phyloP scores from a whole-genome alignment of 2,329 filamentous ascomycete genomes.

The Chalaropsis ovoidea region DNA sequence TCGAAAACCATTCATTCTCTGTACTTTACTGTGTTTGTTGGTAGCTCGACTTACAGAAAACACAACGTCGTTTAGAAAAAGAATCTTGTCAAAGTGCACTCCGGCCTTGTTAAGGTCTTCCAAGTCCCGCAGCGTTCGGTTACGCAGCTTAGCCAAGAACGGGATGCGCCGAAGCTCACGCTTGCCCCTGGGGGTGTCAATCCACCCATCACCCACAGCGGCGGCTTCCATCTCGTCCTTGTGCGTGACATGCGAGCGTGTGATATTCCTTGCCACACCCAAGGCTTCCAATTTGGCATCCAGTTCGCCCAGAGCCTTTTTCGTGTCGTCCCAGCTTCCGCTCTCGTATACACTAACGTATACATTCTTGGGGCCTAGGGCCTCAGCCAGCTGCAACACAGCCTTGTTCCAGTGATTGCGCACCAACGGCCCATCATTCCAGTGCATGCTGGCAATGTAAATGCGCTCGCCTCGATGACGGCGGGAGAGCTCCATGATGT shows the following conservation, averaged over 20 bases:
- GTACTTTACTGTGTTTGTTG: too few species aligned
- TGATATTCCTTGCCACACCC: constrained; percentile 46
- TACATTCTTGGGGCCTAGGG: constrained; percentile 53
- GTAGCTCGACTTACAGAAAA: constrained; percentile 40
- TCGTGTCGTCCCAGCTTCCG: constrained; percentile 59
- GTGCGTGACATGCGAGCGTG: constrained; percentile 50
- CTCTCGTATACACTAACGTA: constrained; percentile 59
- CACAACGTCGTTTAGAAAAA: constrained; percentile 55
- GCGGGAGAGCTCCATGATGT: constrained; percentile 22
- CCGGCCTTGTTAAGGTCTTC: constrained; percentile 42
- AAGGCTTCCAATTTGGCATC: constrained; percentile 44
- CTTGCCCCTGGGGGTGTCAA: constrained; percentile 45
- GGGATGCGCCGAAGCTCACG: constrained; percentile 56
- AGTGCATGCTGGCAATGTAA: constrained; percentile 60
- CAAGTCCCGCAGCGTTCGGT: constrained; percentile 52
- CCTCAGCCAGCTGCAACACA: constrained; percentile 46
- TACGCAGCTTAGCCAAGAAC: constrained; percentile 55
- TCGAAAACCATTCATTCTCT: not conserved
- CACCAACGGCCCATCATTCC: constrained; percentile 54
- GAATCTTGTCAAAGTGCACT: constrained; percentile 45
- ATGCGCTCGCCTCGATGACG: constrained; percentile 37
- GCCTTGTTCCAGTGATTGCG: constrained; percentile 53
- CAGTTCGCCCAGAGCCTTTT: constrained; percentile 48
- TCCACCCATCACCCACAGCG: constrained; percentile 48
- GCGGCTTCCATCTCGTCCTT: constrained; percentile 42